Conservation (phyloP, 1,284 basidiomycete genomes). For the Gomphus sp. region DNA sequence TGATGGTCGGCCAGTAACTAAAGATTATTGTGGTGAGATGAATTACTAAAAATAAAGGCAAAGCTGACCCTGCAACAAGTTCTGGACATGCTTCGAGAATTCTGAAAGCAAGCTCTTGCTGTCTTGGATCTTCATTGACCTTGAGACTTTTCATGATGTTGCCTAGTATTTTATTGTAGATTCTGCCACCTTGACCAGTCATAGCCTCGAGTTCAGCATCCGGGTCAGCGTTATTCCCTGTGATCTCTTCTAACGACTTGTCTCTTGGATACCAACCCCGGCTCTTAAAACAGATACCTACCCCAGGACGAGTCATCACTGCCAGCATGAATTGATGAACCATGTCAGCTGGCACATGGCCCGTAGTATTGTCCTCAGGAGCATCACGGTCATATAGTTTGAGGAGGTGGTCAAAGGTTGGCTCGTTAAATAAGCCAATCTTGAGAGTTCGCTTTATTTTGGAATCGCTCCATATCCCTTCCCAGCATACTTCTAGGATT, state of each 20-base stretch:
- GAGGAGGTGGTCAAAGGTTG: slow-evolving; percentile 48
- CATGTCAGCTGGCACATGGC: slow-evolving; percentile 66
- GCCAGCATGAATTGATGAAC: slow-evolving; percentile 84
- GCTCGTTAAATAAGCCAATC: slow-evolving; percentile 57
- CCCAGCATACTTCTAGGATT: slow-evolving; percentile 59
- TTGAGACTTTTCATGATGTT: slow-evolving; percentile 69
- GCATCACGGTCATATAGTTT: slow-evolving; percentile 56
- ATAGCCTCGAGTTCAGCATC: slow-evolving; percentile 20
- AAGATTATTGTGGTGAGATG: background rate
- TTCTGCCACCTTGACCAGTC: slow-evolving; percentile 31
- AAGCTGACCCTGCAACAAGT: slow-evolving; percentile 62
- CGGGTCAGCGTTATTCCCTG: slow-evolving; percentile 29
- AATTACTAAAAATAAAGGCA: background rate
- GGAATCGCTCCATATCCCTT: slow-evolving; percentile 58
- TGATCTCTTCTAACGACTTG: slow-evolving; percentile 16
- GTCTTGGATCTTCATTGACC: slow-evolving; percentile 77
- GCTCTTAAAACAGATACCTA: slow-evolving; percentile 84
- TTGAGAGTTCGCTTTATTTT: slow-evolving; percentile 64
- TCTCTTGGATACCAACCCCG: slow-evolving; percentile 76
- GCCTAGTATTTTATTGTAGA: slow-evolving; percentile 81
- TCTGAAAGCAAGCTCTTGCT: slow-evolving; percentile 76
- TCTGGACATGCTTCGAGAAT: slow-evolving; percentile 81
- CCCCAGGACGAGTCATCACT: slow-evolving; percentile 76
- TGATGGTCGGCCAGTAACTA: slow-evolving; percentile 72
- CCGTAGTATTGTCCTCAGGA: slow-evolving; percentile 42